Conservation (phyloP, 129 eudicot genomes). For the Kitagawia praeruptora region DNA sequence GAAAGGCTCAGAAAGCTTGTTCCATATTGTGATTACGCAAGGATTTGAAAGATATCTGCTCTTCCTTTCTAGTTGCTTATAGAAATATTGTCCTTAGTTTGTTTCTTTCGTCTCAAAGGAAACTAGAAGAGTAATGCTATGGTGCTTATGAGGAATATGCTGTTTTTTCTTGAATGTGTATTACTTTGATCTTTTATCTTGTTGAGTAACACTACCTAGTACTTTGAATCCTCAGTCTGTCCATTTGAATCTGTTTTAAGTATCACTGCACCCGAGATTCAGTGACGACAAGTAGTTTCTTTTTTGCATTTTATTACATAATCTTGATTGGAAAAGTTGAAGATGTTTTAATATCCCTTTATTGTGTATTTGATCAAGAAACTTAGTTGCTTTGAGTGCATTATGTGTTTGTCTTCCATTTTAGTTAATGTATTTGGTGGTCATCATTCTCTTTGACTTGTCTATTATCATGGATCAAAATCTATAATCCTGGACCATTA, state of each 20-base stretch:
- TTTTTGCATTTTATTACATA: background rate
- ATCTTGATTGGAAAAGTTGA: background rate
- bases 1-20: slow-evolving; percentile 35
- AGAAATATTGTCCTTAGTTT: background rate
- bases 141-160: background rate
- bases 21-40: slow-evolving; percentile 30
- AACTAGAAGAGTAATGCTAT: background rate
- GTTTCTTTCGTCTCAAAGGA: slow-evolving; percentile 9
- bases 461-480: too few relatives aligned
- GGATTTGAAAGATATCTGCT: background rate
- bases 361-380: background rate
- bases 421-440: too few relatives aligned
- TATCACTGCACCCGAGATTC: slow-evolving; percentile 2
- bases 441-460: too few relatives aligned
- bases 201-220: slow-evolving; percentile 5
- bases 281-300: background rate
- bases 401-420: background rate
- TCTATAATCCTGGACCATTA: too few relatives aligned
- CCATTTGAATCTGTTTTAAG: background rate
- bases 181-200: background rate
- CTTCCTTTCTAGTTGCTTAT: background rate
- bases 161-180: background rate
- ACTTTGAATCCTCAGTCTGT: slow-evolving; percentile 1
- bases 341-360: background rate
- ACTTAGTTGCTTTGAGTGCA: background rate